A percentile compares a stretch with the other conserved stretches of the same genome.
Evolutionary conservation across 2,329 filamentous ascomycete species (phyloP).

Genomic region (Aspergillus ochraceus): DNA sequence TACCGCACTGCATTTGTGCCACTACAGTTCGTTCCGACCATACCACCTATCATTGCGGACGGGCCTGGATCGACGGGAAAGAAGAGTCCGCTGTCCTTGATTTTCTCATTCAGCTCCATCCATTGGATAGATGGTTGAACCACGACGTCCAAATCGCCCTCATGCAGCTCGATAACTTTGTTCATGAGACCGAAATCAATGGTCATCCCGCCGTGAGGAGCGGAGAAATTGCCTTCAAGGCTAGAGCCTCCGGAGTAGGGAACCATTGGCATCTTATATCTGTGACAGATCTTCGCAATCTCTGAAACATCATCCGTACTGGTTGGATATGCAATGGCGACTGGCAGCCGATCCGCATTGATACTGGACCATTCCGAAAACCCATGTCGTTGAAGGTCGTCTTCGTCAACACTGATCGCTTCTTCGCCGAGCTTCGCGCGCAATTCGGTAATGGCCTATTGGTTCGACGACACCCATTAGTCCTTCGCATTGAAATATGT

Average conservation of each 20-base stretch:
- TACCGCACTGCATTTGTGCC: conserved; percentile 64
- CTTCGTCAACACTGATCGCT: conserved; percentile 62
- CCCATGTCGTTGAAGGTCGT: conserved; percentile 64
- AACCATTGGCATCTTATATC: conserved; percentile 79
- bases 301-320: conserved; percentile 64
- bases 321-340: conserved; percentile 65
- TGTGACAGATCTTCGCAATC: conserved; percentile 71
- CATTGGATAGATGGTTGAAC: conserved; percentile 91
- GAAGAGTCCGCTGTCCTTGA: conserved; percentile 75
- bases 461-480: conserved; percentile 6
- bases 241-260: conserved; percentile 84
- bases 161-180: conserved; percentile 73
- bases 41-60: conserved; percentile 57
- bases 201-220: conserved; percentile 81
- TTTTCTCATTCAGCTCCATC: conserved; percentile 80
- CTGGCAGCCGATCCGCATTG: conserved; percentile 63
- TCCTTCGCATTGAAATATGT: background rate
- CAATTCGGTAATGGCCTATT: conserved; percentile 58
- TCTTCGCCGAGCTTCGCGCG: conserved; percentile 56
- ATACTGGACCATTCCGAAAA: conserved; percentile 71
- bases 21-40: conserved; percentile 68
- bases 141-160: conserved; percentile 87
- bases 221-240: conserved; percentile 86
- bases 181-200: conserved; percentile 92
- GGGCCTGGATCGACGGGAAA: conserved; percentile 88